Base-by-base conservation (phyloP, 257 asterid genomes). In the Cordia subcordata region DNA sequence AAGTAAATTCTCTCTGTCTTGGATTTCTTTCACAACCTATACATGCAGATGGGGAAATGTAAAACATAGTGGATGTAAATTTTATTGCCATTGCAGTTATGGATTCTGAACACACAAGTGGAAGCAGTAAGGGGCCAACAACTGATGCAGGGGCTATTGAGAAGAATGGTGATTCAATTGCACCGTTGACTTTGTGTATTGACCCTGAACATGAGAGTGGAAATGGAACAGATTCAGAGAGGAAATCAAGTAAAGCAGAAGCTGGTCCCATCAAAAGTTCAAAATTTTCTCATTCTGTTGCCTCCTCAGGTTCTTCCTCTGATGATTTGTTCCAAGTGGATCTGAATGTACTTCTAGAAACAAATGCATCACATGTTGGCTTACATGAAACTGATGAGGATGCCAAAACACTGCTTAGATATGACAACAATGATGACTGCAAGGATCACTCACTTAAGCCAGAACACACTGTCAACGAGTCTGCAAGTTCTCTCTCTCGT, bases 201-300 rank as follows among this genome's bases (percentile, higher is more conserved):
- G 68, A 68, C 63, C 16, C 69, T 44, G 69, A 62, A 12, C 52
- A 58, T 22, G 65, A 49, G 47, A 68, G 77, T 63, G 72, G 47
- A 35, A 58, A 58, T 44, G 61, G 35, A 55, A 53, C 67, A 69
- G 55, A 56, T 46, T 38, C 68, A 13, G 81, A 72, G 57, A 42
- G 55, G 52, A 47, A 46, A 51, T 1, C 21, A 33, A 68, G 52
- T 52, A 77, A 50, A 71, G 50, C 33, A 33, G 55, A 23, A 40
- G 42, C 49, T 49, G 63, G 63, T 51, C 53, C 73, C 16, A 42
- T 63, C 42, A 47, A 65, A 49, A 70, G 38, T 62, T 64, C 60
- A 17, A 78, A 76, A 58, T 75, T 80, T 53, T 72, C 82, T n/a
- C 49, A 27, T 61, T 59, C 82, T 22, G 52, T 22, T 55, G 75